These are phyloP conservation scores for Tetratostichococcus sp. DNA, from an alignment of 139 green algal species.

Conservation along the genomic window DNA sequence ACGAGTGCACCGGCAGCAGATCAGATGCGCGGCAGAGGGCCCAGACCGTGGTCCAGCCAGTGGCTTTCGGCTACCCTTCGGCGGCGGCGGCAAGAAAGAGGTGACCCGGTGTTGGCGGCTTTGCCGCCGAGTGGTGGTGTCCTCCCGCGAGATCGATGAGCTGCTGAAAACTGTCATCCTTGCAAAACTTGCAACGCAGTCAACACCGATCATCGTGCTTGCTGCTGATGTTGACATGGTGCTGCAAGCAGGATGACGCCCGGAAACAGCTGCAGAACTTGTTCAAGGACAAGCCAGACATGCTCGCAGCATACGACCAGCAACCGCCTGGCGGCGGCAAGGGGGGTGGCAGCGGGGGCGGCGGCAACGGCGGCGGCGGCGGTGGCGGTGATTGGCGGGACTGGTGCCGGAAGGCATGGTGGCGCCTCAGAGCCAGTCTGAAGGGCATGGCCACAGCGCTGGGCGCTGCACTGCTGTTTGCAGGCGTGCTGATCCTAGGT, in stretches of 20 bases:
- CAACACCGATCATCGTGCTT: too few species aligned
- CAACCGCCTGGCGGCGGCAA: slow-evolving; percentile 13
- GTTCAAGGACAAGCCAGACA: slow-evolving; percentile 40
- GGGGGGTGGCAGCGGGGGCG: slow-evolving; percentile 22
- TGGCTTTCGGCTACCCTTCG: background rate
- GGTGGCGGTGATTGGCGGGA: slow-evolving; percentile 18
- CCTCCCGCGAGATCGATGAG: too few species aligned
- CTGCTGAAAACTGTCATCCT: too few species aligned
- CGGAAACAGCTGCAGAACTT: slow-evolving; percentile 38
- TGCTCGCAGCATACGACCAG: slow-evolving; percentile 29
- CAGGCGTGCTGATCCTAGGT: background rate
- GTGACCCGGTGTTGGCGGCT: background rate
- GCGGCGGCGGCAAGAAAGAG: background rate
- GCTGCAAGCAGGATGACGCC: slow-evolving; percentile 35
- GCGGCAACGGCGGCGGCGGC: slow-evolving; percentile 3
- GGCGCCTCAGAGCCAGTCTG: slow-evolving; percentile 4
- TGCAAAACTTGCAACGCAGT: too few species aligned
- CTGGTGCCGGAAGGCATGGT: slow-evolving; percentile 17
- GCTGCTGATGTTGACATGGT: too few species aligned
- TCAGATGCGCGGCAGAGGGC: background rate
- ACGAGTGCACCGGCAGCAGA: background rate
- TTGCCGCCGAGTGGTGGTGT: too few species aligned
- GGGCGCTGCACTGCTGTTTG: slow-evolving; percentile 8
- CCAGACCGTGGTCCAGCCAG: background rate
- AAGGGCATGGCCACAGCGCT: slow-evolving; percentile 17